Evolutionary conservation across 78 protist species (phyloP).

Genomic region (Tieghemostelium lacteum): DNA sequence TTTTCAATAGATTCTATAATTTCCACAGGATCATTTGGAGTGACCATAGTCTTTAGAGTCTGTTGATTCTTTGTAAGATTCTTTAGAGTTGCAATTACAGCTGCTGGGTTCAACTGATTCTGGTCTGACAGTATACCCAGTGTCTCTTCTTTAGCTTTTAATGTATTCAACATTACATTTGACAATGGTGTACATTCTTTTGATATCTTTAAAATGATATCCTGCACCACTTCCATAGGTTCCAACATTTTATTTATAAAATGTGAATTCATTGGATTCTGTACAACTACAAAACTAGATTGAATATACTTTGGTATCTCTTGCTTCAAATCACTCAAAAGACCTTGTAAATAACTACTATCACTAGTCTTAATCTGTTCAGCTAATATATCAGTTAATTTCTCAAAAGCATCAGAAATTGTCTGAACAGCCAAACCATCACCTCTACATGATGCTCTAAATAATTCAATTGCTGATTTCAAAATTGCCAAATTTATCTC

Average conservation of each 20-base stretch:
- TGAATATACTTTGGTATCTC: not conserved
- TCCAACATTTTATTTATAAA: slow-evolving; percentile 20
- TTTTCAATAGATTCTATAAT: slow-evolving; percentile 9
- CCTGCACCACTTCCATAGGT: slow-evolving; percentile 22
- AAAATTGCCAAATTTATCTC: slow-evolving; percentile 26
- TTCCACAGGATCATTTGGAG: slow-evolving; percentile 6
- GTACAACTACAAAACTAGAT: not conserved
- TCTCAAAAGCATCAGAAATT: too few relatives aligned
- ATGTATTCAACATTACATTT: slow-evolving; percentile 13
- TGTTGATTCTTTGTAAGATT: slow-evolving; percentile 30
- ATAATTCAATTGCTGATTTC: slow-evolving; percentile 16
- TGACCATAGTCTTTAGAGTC: slow-evolving; percentile 9
- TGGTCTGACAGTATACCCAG: slow-evolving; percentile 4
- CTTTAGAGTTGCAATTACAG: slow-evolving; percentile 43
- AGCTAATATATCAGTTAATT: too few relatives aligned
- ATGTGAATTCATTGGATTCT: slow-evolving; percentile 1
- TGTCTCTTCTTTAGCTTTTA: slow-evolving; percentile 38
- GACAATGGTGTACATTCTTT: not conserved
- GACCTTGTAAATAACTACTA: too few relatives aligned
- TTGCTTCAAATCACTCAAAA: too few relatives aligned
- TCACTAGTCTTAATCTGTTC: too few relatives aligned
- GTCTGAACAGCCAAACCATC: slow-evolving; percentile 21
- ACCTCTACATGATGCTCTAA: slow-evolving; percentile 39
- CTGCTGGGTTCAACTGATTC: not conserved
- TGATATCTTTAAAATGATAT: not conserved